Evolutionary conservation across 176 grass and related monocot species (phyloP).

Genomic region (Bothriochloa decipiens): DNA sequence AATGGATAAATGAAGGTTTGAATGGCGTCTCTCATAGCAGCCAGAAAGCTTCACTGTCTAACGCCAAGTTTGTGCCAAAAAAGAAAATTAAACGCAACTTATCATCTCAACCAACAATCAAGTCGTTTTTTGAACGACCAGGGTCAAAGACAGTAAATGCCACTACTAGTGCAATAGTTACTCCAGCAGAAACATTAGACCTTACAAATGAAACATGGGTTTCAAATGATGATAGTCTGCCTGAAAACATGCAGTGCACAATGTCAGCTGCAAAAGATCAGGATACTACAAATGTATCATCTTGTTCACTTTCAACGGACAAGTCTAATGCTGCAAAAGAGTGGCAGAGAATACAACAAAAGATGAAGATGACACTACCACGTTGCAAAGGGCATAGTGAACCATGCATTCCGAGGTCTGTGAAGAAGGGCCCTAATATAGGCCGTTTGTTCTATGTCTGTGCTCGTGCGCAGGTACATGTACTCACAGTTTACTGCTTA

Average conservation of each 20-base stretch:
- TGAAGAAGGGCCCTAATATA: slow-evolving; percentile 89
- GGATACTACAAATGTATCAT: slow-evolving; percentile 26
- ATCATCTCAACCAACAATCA: slow-evolving; percentile 88
- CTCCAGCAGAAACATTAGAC: slow-evolving; percentile 36
- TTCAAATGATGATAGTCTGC: slow-evolving; percentile 23
- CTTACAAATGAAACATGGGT: slow-evolving; percentile 7
- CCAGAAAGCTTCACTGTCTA: slow-evolving; percentile 45
- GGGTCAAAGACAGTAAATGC: slow-evolving; percentile 36
- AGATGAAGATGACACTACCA: slow-evolving; percentile 91
- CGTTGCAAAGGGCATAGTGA: slow-evolving; percentile 93
- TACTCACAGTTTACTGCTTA: slow-evolving; percentile 28
- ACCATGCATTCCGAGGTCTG: slow-evolving; percentile 94
- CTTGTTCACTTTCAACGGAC: slow-evolving; percentile 45
- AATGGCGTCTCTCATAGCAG: background rate
- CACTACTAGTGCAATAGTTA: slow-evolving; percentile 36
- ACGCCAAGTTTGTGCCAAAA: slow-evolving; percentile 43
- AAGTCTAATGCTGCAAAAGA: slow-evolving; percentile 60
- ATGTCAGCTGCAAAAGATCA: slow-evolving; percentile 41
- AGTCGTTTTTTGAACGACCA: slow-evolving; percentile 76
- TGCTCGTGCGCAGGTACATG: slow-evolving; percentile 80
- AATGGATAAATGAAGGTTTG: slow-evolving; percentile 43
- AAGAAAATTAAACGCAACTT: slow-evolving; percentile 61
- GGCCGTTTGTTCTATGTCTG: slow-evolving; percentile 96
- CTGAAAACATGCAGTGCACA: slow-evolving; percentile 45
- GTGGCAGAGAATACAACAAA: slow-evolving; percentile 91